These are phyloP conservation scores for Gracilaria gracilis DNA, from an alignment of 23 red algal genomes.

Conservation along the genomic window DNA sequence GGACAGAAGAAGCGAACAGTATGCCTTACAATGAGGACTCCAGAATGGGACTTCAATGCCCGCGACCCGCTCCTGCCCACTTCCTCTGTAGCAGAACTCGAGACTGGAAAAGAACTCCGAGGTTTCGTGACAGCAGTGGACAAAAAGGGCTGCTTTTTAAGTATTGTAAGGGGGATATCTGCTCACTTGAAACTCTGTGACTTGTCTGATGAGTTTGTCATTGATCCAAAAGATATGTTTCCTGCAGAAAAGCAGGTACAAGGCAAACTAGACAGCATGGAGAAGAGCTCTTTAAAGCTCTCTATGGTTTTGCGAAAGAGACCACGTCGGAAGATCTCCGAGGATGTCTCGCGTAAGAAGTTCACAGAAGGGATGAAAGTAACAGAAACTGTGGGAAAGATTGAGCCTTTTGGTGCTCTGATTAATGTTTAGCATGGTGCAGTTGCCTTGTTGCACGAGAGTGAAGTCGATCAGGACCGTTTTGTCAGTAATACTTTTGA, in stretches of 20 bases:
- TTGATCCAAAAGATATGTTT: slow-evolving; percentile 65
- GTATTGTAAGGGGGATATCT: slow-evolving; percentile 39
- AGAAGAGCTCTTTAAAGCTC: not conserved
- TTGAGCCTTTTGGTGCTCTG: slow-evolving; percentile 62
- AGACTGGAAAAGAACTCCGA: slow-evolving; percentile 65
- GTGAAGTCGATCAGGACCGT: slow-evolving; percentile 72
- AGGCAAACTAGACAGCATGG: slow-evolving; percentile 13
- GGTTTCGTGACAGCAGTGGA: slow-evolving; percentile 80
- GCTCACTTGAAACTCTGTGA: slow-evolving; percentile 76
- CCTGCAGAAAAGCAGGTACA: slow-evolving; percentile 60
- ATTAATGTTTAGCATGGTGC: slow-evolving; percentile 28
- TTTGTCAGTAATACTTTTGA: slow-evolving; percentile 43
- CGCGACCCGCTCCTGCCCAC: slow-evolving; percentile 21
- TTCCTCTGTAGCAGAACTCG: not conserved
- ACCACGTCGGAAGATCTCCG: not conserved
- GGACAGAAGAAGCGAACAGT: not conserved
- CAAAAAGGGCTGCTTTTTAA: slow-evolving; percentile 86
- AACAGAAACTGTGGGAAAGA: slow-evolving; percentile 18
- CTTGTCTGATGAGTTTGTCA: slow-evolving; percentile 79
- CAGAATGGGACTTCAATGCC: not conserved
- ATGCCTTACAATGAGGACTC: slow-evolving; percentile 32
- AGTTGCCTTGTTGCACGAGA: slow-evolving; percentile 54
- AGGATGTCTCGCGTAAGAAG: not conserved
- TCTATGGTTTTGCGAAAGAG: slow-evolving; percentile 51
- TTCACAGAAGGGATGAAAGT: slow-evolving; percentile 56